Conservation (phyloP, 805 yeast species). For the Barnettozyma wickerhamii region DNA sequence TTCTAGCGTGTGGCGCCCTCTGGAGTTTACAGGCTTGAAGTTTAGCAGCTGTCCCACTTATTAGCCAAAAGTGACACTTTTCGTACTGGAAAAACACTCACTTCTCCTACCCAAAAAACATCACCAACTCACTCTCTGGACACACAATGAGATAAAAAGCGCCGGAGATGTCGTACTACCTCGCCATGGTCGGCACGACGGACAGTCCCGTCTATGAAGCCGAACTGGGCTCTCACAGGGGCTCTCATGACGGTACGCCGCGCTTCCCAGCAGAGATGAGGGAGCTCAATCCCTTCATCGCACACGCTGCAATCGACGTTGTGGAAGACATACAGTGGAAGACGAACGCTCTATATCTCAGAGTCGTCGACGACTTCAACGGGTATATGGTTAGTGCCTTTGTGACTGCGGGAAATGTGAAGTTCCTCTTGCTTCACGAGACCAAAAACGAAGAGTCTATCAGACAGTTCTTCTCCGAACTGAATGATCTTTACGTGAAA, state of each 20-base stretch:
- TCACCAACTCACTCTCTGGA: neutral
- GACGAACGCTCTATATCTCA: slow-evolving; percentile 58
- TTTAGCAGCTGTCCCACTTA: no score
- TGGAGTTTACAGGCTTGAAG: no score
- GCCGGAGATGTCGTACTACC: slow-evolving; percentile 89
- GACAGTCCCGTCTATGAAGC: slow-evolving; percentile 87
- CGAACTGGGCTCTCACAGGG: slow-evolving; percentile 74
- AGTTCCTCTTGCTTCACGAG: slow-evolving; percentile 70
- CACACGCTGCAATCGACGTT: slow-evolving; percentile 87
- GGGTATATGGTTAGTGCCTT: slow-evolving; percentile 80
- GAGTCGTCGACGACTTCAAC: slow-evolving; percentile 80
- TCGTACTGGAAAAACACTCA: neutral
- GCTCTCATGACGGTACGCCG: slow-evolving; percentile 54
- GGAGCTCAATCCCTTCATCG: slow-evolving; percentile 82
- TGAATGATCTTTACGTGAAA: slow-evolving; percentile 85
- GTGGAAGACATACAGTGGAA: slow-evolving; percentile 89
- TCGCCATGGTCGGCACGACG: slow-evolving; percentile 80
- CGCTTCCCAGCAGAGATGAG: slow-evolving; percentile 50
- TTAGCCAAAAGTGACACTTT: neutral
- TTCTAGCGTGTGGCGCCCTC: no score
- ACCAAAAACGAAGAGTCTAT: slow-evolving; percentile 61
- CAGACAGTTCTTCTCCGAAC: slow-evolving; percentile 77
- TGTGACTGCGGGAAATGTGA: slow-evolving; percentile 83
- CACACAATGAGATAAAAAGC: slow-evolving; percentile 11
- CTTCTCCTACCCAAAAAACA: neutral